Evolutionary conservation across 2,329 filamentous ascomycete genomes (phyloP), one percentile per base, ranked within the genome.

Genomic region (Dothistroma septosporum): DNA sequence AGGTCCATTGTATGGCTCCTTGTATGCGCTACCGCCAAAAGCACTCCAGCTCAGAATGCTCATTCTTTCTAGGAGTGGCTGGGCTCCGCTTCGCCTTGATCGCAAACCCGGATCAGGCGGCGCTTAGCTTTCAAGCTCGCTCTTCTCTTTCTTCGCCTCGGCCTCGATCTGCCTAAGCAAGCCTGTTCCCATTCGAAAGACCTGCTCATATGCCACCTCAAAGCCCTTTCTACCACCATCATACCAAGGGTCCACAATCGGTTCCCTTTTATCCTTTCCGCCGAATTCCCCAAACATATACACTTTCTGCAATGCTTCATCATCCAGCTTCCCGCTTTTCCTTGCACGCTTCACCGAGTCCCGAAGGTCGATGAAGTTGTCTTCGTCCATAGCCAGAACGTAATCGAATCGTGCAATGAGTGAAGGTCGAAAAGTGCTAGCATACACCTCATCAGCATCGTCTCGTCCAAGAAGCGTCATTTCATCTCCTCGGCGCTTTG

Each of bases 301-400:
- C 64, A 78, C 59, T 70, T 76, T 64, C 57, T 71, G 69, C 67
- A 83, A 53, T 22, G 61, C 63, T 28, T 62, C 61, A 41, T 59
- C 60, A 37, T 80, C n/a, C 44, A 72, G 49, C 31, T 70, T 69
- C 21, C 66, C 68, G 65, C 69, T 72, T 68, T 75, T 76, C n/a
- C 74, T 84, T 66, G 84, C 80, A 61, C 81, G 78, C 60, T 73
- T 69, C 65, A 85, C 79, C 71, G 87, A 76, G 35, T 85, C 80
- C 69, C 86, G 75, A 60, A 96, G 77, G 70, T 95, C 85, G 9
- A 82, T 80, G 49, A 96, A 79, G 74, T 97, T 97, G 50, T 86
- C 85, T 53, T 85, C 81, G 73, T 99, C 94, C 94, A 99, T 99
- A 62, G 90, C 92, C 60, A 99, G 87, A 62, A 99, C 87, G 77